Evolutionary conservation across 352 stramenopile genomes (phyloP).

Genomic region (Peronospora farinosa): DNA sequence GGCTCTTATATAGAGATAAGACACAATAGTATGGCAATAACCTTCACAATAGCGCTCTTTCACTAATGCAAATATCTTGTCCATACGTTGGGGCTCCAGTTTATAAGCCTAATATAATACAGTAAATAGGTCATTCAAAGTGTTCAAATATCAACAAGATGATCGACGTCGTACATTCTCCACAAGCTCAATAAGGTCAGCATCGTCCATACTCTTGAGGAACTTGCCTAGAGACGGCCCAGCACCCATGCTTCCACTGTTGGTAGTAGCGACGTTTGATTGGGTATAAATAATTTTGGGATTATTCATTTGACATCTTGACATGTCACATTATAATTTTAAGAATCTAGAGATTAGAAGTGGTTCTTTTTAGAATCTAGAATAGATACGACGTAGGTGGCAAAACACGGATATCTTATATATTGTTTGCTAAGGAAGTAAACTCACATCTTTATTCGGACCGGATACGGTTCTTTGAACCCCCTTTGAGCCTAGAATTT

Average conservation of each 20-base stretch:
- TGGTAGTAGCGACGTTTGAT: neutral
- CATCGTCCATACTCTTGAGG: slow-evolving; percentile 52
- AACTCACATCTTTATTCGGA: no score
- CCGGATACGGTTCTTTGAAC: no score
- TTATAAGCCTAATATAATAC: slow-evolving; percentile 35
- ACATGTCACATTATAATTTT: neutral
- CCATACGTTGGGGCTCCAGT: slow-evolving; percentile 43
- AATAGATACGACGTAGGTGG: no score
- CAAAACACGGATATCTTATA: no score
- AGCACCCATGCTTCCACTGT: slow-evolving; percentile 27
- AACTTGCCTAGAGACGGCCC: slow-evolving; percentile 50
- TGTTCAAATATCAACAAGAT: neutral
- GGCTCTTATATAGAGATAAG: no score
- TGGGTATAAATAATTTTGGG: neutral
- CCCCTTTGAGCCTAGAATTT: neutral
- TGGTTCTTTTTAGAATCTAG: no score
- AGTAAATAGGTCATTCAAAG: neutral
- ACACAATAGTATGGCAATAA: slow-evolving; percentile 1
- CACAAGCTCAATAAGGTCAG: slow-evolving; percentile 42
- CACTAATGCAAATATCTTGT: slow-evolving; percentile 38
- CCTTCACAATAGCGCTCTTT: slow-evolving; percentile 39
- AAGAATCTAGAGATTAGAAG: neutral
- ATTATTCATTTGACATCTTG: no score
- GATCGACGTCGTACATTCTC: slow-evolving; percentile 32
- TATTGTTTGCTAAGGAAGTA: no score